phyloP scores from a whole-genome alignment of 306 rosid species.

The Abrus pulchellus region DNA sequence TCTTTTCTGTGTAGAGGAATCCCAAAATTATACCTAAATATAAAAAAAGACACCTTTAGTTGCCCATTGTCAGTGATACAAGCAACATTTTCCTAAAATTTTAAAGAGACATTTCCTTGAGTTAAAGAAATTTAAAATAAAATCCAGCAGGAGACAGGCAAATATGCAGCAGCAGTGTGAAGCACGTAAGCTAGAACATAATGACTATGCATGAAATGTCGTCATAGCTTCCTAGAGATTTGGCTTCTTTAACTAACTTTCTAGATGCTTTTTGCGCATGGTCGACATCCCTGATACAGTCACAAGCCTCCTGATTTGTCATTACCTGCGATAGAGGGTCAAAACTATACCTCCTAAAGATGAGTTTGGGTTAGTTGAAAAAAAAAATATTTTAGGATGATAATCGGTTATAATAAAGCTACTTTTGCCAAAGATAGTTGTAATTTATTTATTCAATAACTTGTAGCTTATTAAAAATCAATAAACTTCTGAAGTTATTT shows the following conservation, averaged over 20 bases:
- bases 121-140: slow-evolving; percentile 12
- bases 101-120: slow-evolving; percentile 15
- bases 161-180: not conserved
- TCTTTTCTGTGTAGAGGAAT: too few relatives aligned
- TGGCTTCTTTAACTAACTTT: slow-evolving; percentile 56
- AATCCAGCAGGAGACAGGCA: not conserved
- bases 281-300: slow-evolving; percentile 56
- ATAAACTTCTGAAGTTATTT: too few relatives aligned
- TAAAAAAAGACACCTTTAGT: too few relatives aligned
- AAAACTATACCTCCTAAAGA: too few relatives aligned
- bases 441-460: too few relatives aligned
- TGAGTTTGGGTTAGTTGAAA: too few relatives aligned
- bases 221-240: slow-evolving; percentile 57
- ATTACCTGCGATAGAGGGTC: slow-evolving; percentile 58
- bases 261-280: slow-evolving; percentile 64
- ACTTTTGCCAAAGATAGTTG: too few relatives aligned
- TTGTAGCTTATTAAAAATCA: too few relatives aligned
- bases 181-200: slow-evolving; percentile 51
- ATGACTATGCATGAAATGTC: slow-evolving; percentile 75
- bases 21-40: too few relatives aligned
- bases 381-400: too few relatives aligned
- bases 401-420: too few relatives aligned
- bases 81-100: not conserved
- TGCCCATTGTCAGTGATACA: too few relatives aligned
- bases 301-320: slow-evolving; percentile 71